These are phyloP conservation scores for Parastagonospora nodorum DNA, from an alignment of 2,329 filamentous ascomycete species.

Conservation along the genomic window DNA sequence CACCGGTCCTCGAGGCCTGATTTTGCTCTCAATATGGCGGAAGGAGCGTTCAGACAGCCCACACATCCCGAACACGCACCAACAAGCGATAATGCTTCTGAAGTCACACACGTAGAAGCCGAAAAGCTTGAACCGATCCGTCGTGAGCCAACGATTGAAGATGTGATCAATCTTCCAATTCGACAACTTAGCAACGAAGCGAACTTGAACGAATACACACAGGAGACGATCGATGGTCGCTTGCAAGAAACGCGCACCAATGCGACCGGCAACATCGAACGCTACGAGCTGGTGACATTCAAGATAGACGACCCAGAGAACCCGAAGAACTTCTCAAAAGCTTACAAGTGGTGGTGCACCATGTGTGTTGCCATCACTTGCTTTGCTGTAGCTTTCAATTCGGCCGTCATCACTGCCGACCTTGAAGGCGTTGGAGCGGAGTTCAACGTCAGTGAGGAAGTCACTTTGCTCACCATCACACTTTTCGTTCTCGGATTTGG, in stretches of 20 bases:
- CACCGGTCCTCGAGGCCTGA: too few relatives aligned
- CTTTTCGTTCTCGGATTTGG: constrained; percentile 84
- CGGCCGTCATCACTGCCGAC: constrained; percentile 78
- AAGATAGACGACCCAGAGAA: constrained; percentile 73
- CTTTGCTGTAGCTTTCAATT: constrained; percentile 58
- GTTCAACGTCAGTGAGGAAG: constrained; percentile 73
- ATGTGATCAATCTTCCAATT: constrained; percentile 65
- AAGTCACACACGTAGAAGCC: constrained; percentile 17
- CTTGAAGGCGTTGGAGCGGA: constrained; percentile 66
- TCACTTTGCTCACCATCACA: constrained; percentile 72
- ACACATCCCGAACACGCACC: constrained; percentile 5
- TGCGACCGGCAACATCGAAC: constrained; percentile 53
- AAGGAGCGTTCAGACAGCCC: constrained; percentile 15
- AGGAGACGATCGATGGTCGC: constrained; percentile 65
- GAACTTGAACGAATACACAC: constrained; percentile 66
- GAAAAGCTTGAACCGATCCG: constrained; percentile 20
- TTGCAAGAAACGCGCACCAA: constrained; percentile 64
- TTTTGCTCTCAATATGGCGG: not conserved
- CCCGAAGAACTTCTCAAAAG: constrained; percentile 84
- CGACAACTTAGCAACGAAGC: constrained; percentile 65
- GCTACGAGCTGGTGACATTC: constrained; percentile 72
- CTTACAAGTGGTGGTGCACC: constrained; percentile 77
- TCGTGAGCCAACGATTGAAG: constrained; percentile 38
- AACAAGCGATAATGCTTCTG: constrained; percentile 16
- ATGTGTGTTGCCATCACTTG: constrained; percentile 74